These are phyloP conservation scores for Tetradesmus lagerheimii DNA, from an alignment of 139 green algal genomes.

Conservation along the genomic window DNA sequence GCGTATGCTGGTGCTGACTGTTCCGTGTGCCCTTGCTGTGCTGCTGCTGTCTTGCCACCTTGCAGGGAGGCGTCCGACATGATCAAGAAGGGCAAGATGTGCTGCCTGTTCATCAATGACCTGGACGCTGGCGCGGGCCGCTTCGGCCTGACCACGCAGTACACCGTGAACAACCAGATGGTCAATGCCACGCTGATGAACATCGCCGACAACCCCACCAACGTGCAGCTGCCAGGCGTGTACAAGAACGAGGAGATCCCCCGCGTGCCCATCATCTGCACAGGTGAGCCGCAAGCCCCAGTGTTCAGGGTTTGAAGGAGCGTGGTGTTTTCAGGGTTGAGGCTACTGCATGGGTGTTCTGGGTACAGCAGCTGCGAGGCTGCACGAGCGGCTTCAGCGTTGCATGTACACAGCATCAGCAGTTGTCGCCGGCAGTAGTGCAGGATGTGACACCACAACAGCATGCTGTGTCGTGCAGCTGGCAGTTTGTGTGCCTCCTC, in stretches of 20 bases:
- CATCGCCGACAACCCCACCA: constrained; percentile 99
- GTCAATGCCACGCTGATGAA: constrained; percentile 99
- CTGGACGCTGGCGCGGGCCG: constrained; percentile 96
- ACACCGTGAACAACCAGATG: constrained; percentile 99
- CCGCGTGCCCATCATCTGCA: constrained; percentile 96
- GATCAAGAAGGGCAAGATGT: constrained; percentile 96
- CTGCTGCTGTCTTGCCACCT: not conserved
- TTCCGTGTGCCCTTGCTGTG: not conserved
- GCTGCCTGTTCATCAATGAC: constrained; percentile 99
- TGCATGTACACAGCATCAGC: not conserved
- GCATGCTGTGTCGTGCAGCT: too few species aligned
- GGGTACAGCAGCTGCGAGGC: too few species aligned
- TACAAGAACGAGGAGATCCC: constrained; percentile 96
- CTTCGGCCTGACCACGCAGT: constrained; percentile 98
- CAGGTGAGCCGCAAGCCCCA: constrained; percentile 69
- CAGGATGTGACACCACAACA: too few species aligned
- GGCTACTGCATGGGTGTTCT: too few species aligned
- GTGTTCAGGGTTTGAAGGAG: too few species aligned
- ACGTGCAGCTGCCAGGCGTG: constrained; percentile 98
- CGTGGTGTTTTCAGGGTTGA: too few species aligned
- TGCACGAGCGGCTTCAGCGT: too few species aligned
- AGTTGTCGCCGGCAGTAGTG: not conserved
- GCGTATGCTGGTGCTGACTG: too few species aligned
- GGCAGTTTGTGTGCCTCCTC: too few species aligned
- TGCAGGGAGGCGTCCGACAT: constrained; percentile 94